Percentiles rank a stretch among this genome's conserved stretches.
phyloP scores from a whole-genome alignment of 2,329 filamentous ascomycete species.

The Alternaria metachromatica region DNA sequence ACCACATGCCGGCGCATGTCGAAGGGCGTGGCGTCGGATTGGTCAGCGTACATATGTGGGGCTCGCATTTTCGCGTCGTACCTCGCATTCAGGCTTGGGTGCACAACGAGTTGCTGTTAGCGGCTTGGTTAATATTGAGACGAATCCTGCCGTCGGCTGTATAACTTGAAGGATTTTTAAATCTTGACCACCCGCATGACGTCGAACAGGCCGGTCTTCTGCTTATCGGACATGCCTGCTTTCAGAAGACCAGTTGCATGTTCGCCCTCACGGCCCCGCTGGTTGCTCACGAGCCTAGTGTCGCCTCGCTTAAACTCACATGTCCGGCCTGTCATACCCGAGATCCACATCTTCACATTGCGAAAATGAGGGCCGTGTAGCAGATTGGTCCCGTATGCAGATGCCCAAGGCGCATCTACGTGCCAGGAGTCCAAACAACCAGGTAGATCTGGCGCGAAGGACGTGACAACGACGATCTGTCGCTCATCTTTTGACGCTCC shows the following conservation, averaged over 20 bases:
- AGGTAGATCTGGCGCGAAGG: slow-evolving; percentile 63
- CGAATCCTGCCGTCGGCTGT: not conserved
- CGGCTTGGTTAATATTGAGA: not conserved
- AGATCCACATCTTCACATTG: slow-evolving; percentile 52
- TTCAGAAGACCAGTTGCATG: slow-evolving; percentile 32
- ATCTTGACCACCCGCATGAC: slow-evolving; percentile 33
- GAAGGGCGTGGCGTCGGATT: slow-evolving; percentile 2
- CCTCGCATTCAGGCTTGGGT: not conserved
- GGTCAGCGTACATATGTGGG: slow-evolving; percentile 24
- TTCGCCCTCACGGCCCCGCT: slow-evolving; percentile 51
- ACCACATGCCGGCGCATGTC: not conserved
- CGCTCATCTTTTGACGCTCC: slow-evolving; percentile 4
- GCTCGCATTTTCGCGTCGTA: slow-evolving; percentile 9
- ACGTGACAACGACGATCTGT: slow-evolving; percentile 61
- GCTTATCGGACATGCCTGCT: slow-evolving; percentile 36
- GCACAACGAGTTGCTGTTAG: not conserved
- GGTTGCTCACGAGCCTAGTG: slow-evolving; percentile 53
- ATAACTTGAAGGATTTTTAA: not conserved
- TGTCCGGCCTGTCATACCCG: slow-evolving; percentile 56
- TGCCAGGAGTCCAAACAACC: slow-evolving; percentile 60
- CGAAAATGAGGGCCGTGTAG: slow-evolving; percentile 28
- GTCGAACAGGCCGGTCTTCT: slow-evolving; percentile 35
- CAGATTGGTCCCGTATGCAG: slow-evolving; percentile 63
- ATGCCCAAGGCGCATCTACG: slow-evolving; percentile 54
- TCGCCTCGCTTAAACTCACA: slow-evolving; percentile 49